Evolutionary conservation across 352 stramenopile species (phyloP), one percentile per base, ranked within the genome.

Genomic region (Globisporangium iwayamae): DNA sequence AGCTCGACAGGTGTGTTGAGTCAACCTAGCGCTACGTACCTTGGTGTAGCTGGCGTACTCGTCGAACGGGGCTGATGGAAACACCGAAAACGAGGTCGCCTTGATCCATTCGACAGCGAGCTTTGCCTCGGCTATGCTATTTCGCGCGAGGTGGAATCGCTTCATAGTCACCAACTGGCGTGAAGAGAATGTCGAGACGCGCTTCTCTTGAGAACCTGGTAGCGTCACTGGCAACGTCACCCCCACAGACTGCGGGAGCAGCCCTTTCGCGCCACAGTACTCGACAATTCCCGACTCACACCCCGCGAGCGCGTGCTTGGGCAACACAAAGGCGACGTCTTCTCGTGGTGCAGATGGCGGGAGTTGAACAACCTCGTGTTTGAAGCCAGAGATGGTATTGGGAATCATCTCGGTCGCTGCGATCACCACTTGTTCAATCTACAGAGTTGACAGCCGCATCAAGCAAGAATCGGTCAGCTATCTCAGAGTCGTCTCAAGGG

Each of bases 361-460:
- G 1, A 65, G 10, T 16, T 25, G 16, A 16, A 65, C 48, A 20
- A 65, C 51, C 16, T 65, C 51, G 25, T 46, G 45, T n/a, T 47
- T 54, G 50, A 65, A 51, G 1, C 50, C 36, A 18, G 60, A 65
- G 36, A 65, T 65, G 28, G 60, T 65, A 11, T 65, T 52, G 3
- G 38, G 22, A 9, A 65, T 30, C 51, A 45, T 48, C n/a, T 60
- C 48, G 0, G 50, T 54, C 25, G 50, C 38, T 7, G 9, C 48
- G 20, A 46, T n/a, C 22, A 34, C 22, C 10, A 59, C 30, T 14
- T 34, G 38, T 11, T 58, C 48, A n/a, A 65, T 14, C 59, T 65
- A 30, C 14, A n/a, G 11, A 36, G 10, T n/a, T 2, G 18, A 20
- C 16, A 36, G 16, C 16, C 43, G 32, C 28, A 46, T 8, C 41